phyloP scores from a whole-genome alignment of 805 yeast species.

The Pichia thaimueangensis region DNA sequence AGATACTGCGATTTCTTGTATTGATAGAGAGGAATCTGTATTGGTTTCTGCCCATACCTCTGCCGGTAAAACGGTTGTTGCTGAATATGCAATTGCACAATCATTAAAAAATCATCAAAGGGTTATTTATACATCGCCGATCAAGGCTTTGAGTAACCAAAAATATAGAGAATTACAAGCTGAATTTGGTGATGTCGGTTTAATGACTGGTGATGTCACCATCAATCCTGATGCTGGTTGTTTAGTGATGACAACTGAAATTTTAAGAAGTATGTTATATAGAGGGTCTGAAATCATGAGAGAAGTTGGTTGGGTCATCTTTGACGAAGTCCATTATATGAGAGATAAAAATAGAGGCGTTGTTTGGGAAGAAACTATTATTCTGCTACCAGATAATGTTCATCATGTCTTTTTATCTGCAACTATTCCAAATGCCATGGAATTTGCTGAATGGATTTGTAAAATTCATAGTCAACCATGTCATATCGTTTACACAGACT shows the following conservation, averaged over 20 bases:
- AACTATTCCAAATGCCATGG: conserved; percentile 96
- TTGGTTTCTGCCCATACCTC: conserved; percentile 96
- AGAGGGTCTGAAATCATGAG: conserved; percentile 94
- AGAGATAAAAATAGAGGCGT: conserved; percentile 97
- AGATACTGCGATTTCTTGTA: conserved; percentile 93
- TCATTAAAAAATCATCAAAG: conserved; percentile 87
- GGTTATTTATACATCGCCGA: conserved; percentile 92
- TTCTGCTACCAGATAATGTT: conserved; percentile 95
- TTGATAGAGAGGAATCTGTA: conserved; percentile 90
- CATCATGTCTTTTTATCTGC: conserved; percentile 88
- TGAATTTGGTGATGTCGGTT: conserved; percentile 63
- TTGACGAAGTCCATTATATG: conserved; percentile 97
- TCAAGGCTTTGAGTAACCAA: conserved; percentile 86
- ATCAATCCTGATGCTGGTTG: conserved; percentile 96
- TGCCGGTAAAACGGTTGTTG: conserved; percentile 96
- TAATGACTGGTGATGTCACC: conserved; percentile 96
- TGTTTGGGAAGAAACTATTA: conserved; percentile 98
- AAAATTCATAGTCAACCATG: conserved; percentile 94
- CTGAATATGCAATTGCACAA: conserved; percentile 95
- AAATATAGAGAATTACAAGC: conserved; percentile 64
- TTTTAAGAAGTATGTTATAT: conserved; percentile 89
- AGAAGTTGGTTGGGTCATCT: conserved; percentile 95
- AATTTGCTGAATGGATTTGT: conserved; percentile 98
- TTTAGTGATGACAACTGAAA: conserved; percentile 96
- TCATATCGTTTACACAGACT: conserved; percentile 96